Conservation (phyloP, 306 rosid species). For the Lagenaria siceraria region DNA sequence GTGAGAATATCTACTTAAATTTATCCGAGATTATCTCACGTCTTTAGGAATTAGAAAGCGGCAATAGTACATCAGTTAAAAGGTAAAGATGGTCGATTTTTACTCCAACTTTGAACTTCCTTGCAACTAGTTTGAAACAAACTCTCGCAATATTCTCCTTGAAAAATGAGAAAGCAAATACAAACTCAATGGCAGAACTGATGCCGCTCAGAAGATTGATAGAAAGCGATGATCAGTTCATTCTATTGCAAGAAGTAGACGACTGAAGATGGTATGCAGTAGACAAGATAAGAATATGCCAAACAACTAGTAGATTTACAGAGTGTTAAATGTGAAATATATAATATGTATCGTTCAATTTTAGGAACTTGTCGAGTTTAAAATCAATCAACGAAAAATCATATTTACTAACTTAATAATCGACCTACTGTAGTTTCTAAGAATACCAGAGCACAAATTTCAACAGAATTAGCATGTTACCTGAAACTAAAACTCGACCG, state of each 20-base stretch:
- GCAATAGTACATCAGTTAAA: not conserved
- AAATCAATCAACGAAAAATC: not conserved
- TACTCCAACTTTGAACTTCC: not conserved
- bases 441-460: not conserved
- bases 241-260: not conserved
- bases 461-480: constrained; percentile 18
- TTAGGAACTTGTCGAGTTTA: not conserved
- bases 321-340: not conserved
- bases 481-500: constrained; percentile 76
- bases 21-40: not conserved
- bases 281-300: not conserved
- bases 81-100: not conserved
- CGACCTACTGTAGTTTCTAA: not conserved
- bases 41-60: not conserved
- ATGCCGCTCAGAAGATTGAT: not conserved
- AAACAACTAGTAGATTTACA: not conserved
- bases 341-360: not conserved
- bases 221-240: not conserved
- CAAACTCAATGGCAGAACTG: not conserved
- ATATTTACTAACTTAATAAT: not conserved
- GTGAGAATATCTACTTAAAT: not conserved
- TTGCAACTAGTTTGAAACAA: not conserved
- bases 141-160: no score
- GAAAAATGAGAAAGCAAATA: not conserved
- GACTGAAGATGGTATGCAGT: not conserved